Percentiles rank a stretch among this genome's conserved stretches.
phyloP scores from a whole-genome alignment of 257 asterid species.

The Plectranthus barbatus region DNA sequence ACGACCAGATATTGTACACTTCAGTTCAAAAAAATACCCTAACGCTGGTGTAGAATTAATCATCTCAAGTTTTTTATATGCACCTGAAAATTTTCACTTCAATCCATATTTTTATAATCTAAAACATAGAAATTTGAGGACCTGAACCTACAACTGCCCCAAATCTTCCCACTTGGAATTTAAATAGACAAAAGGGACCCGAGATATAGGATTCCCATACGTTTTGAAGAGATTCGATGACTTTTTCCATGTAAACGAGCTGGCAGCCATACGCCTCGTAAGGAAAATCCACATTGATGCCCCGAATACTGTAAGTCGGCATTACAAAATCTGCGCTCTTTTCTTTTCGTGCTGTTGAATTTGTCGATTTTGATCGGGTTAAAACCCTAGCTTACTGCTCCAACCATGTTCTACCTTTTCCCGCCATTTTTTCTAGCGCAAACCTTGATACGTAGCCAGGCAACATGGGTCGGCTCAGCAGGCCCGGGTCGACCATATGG shows the following conservation, averaged over 20 bases:
- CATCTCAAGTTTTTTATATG: background rate
- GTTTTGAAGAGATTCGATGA: slow-evolving; percentile 75
- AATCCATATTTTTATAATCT: background rate
- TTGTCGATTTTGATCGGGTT: background rate
- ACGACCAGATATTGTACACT: background rate
- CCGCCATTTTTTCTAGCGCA: slow-evolving; percentile 23
- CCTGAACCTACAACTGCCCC: too few species aligned
- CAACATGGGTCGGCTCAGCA: background rate
- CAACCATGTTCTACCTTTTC: slow-evolving; percentile 6
- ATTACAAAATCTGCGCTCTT: slow-evolving; percentile 19
- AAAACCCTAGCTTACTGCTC: slow-evolving; percentile 15
- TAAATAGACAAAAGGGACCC: background rate
- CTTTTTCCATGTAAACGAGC: slow-evolving; percentile 93
- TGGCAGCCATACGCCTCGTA: slow-evolving; percentile 95
- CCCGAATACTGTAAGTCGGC: slow-evolving; percentile 83
- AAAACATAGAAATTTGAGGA: too few species aligned
- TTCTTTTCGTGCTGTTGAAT: background rate
- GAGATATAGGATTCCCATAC: slow-evolving; percentile 27
- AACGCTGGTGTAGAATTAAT: background rate
- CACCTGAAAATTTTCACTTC: background rate
- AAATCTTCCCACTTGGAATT: too few species aligned
- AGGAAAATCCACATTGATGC: slow-evolving; percentile 91
- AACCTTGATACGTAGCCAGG: too few species aligned
- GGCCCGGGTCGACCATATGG: background rate
- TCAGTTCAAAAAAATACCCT: background rate